phyloP scores from a whole-genome alignment of 305 asterid species.

The Fraxinus sp. region DNA sequence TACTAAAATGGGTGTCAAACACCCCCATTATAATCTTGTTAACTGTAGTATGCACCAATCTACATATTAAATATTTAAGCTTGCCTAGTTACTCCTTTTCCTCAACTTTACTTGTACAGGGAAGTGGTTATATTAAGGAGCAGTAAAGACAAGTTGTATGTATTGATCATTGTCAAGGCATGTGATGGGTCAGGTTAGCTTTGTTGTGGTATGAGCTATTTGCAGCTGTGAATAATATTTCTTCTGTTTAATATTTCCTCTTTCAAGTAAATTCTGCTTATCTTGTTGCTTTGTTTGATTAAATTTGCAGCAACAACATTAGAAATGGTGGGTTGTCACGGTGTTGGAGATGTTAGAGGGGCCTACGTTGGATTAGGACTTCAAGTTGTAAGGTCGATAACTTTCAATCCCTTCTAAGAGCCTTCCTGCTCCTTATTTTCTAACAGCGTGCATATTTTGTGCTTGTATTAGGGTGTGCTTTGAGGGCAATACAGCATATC shows the following conservation, averaged over 20 bases:
- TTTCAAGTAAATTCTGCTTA: not conserved
- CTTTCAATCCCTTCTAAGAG: conserved; percentile 15
- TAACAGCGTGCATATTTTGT: conserved; percentile 19
- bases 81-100: not conserved
- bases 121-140: conserved; percentile 40
- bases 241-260: conserved; percentile 15
- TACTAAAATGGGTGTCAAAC: too few species aligned
- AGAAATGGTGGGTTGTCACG: conserved; percentile 38
- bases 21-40: not conserved
- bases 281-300: conserved; percentile 19
- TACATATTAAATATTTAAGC: not conserved
- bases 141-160: conserved; percentile 40
- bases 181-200: conserved; percentile 70
- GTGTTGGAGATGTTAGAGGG: conserved; percentile 35
- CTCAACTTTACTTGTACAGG: conserved; percentile 30
- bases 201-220: conserved; percentile 59
- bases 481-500: conserved; percentile 36
- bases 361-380: conserved; percentile 53
- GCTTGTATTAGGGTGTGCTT: conserved; percentile 37
- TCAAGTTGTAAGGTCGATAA: conserved; percentile 43
- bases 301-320: conserved; percentile 40
- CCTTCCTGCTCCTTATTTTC: conserved; percentile 14
- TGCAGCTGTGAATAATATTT: conserved; percentile 26
- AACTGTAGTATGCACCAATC: not conserved
- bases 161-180: conserved; percentile 36